These are phyloP conservation scores for Syzygium malaccense DNA, from an alignment of 441 rosid genomes.

Conservation along the genomic window DNA sequence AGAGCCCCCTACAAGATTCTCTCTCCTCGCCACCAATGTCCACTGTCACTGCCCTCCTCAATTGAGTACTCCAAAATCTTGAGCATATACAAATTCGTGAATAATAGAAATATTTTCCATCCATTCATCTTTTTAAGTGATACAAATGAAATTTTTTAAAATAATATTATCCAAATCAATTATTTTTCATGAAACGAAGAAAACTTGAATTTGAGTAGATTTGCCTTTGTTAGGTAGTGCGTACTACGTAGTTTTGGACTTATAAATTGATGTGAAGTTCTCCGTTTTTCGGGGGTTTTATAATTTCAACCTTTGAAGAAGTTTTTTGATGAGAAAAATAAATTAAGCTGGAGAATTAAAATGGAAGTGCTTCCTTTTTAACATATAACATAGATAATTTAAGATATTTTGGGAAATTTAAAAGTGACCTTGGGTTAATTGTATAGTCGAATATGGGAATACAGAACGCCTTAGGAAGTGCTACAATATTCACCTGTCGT, in stretches of 20 bases:
- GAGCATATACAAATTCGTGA: rapidly evolving
- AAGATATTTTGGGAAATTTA: background rate
- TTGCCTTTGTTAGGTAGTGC: background rate
- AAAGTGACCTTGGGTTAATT: background rate
- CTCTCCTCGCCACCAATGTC: too few relatives aligned
- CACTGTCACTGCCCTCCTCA: too few relatives aligned
- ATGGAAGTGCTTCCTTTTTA: background rate
- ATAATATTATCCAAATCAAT: background rate
- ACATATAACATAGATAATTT: background rate
- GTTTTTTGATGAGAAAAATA: background rate
- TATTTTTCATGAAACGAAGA: rapidly evolving
- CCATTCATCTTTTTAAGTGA: background rate
- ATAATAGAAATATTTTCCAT: background rate
- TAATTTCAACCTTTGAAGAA: background rate
- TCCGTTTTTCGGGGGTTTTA: background rate
- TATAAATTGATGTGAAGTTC: background rate
- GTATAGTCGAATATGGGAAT: background rate
- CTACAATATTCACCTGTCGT: background rate
- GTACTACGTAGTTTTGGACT: background rate
- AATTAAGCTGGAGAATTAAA: background rate
- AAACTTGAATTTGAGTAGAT: rapidly evolving
- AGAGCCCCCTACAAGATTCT: too few relatives aligned
- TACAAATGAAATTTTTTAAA: rapidly evolving
- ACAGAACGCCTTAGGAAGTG: background rate
- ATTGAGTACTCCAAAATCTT: background rate